These are phyloP conservation scores for Cyberlindnera mississippiensis DNA, from an alignment of 805 yeast species.

Conservation along the genomic window DNA sequence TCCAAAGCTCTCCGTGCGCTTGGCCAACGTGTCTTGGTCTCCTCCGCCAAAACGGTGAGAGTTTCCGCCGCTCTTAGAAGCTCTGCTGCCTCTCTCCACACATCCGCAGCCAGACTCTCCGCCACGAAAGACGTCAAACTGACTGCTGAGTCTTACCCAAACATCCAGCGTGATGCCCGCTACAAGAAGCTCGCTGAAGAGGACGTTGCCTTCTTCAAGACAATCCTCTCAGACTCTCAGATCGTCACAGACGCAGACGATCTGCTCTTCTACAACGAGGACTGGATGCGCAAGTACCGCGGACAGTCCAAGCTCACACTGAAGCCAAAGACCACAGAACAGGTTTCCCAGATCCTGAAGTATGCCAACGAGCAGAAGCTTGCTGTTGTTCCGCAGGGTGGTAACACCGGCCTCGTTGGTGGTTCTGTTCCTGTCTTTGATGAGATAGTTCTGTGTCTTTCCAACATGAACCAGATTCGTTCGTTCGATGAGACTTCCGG, in stretches of 20 bases:
- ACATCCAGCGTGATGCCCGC: conserved; percentile 45
- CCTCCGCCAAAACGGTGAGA: neutral
- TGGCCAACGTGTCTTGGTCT: conserved; percentile 2
- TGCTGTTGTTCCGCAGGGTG: conserved; percentile 96
- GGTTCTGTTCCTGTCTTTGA: conserved; percentile 92
- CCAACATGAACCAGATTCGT: conserved; percentile 71
- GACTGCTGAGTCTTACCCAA: conserved; percentile 69
- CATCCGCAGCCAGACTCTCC: conserved; percentile 6
- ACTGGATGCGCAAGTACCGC: conserved; percentile 89
- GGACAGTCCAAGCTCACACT: conserved; percentile 83
- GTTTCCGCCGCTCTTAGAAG: neutral
- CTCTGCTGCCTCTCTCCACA: conserved; percentile 3
- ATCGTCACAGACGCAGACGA: conserved; percentile 57
- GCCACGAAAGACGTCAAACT: conserved; percentile 34
- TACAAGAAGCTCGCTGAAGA: conserved; percentile 49
- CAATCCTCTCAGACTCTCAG: conserved; percentile 49
- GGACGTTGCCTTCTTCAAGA: conserved; percentile 59
- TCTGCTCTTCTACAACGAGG: conserved; percentile 72
- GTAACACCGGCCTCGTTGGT: conserved; percentile 94
- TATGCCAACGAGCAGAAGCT: conserved; percentile 74
- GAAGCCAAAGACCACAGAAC: conserved; percentile 77
- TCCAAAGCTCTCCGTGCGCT: conserved; percentile 5
- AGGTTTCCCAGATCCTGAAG: conserved; percentile 69
- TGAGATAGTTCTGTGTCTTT: conserved; percentile 72
- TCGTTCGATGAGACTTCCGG: conserved; percentile 82